Base-by-base conservation (phyloP, 805 yeast genomes). In the Suhomyces pyralidae region DNA sequence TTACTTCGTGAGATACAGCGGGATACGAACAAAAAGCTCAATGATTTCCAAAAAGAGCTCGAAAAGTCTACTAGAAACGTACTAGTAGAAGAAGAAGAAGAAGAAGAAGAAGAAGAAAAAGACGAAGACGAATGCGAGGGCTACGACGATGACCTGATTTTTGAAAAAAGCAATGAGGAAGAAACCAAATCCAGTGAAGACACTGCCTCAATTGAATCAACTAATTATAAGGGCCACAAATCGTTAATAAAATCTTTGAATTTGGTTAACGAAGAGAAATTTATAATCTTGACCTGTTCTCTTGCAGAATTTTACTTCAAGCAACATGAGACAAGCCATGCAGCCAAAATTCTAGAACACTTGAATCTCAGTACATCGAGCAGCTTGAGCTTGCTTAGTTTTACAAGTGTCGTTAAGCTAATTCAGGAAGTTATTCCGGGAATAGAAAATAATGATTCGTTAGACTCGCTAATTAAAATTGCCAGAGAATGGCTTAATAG, bases 241-340 rank as follows among this genome's bases (percentile, higher is more conserved):
- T 55, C 66, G 7, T 58, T 72, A 22, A 63, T 73, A 5, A 47
- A 60, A 15, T 63, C 74, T 5, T 60, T 74, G 47, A 67, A 68
- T 53, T 59, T 74, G 40, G 59, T 74, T 17, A 59, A 56, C 15
- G 70, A 67, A 43, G 77, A 73, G 45, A 69, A 71, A 51, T 68
- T 65, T 45, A 62, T 70, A n/a, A 64, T 70, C 0, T 58, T 73
- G 45, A 56, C 64, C 1, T 52, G 66, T n/a, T 61, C 71, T 7
- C 57, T 70, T 34, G 58, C 67, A 6, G 45, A 60, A 3, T 63
- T 60, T 51, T 69, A 64, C 54, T 53, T 55, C 49, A 49, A 56
- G 34, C 47, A 56, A 8, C 56, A 62, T 6, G 61, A 67, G 40
- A 45, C 46, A 7, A 51, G 52, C 26, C 58, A 67, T 40, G 61